phyloP scores from a whole-genome alignment of 164 flowering plant genomes.

The Vitis vinifera region ASM3070453v1 NC_081817.1:26164501-26165000 shows the following conservation, averaged over 20 bases:
- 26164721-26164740: background rate
- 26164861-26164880: too few relatives aligned
- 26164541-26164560: background rate
- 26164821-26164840: too few relatives aligned
- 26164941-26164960: too few relatives aligned
- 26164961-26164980: too few relatives aligned
- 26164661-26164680: background rate
- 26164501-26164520: slow-evolving; percentile 12
- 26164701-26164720: background rate
- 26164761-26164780: background rate
- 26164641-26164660: background rate
- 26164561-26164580: background rate
- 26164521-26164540: background rate
- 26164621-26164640: background rate
- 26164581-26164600: slow-evolving; percentile 1
- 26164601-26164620: background rate
- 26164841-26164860: too few relatives aligned
- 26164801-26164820: too few relatives aligned
- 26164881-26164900: too few relatives aligned
- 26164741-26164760: background rate
- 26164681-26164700: background rate
- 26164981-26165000: too few relatives aligned
- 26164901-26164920: too few relatives aligned
- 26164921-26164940: too few relatives aligned
- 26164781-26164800: background rate